Evolutionary conservation across 176 grass and related monocot species (phyloP), one percentile per base, ranked within the genome.

Genomic region (Oryza punctata): DNA sequence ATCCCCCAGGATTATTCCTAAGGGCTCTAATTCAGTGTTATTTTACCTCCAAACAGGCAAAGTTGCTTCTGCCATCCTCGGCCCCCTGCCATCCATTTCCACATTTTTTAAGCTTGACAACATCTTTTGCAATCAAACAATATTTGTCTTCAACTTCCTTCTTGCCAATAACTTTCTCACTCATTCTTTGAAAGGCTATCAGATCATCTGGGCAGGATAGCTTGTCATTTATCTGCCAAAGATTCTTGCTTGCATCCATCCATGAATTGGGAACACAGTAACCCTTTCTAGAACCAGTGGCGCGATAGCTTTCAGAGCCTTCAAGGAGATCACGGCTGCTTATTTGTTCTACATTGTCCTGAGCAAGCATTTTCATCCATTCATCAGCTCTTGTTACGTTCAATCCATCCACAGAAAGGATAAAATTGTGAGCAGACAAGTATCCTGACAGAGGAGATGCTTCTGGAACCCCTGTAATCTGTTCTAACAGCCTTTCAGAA

Each of bases 101-200:
- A 87, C 96, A 99, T 76, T 95, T 96, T 68, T 73, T 89, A 69
- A 89, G 87, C 84, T 90, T 96, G 35, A 82, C 83, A n/a, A 99
- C 91, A 83, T 99, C 96, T 83, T 90, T 90, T 72, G 93, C 91
- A 90, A 94, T 90, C 85, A 99, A 94, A 45, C 93, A 96, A 81
- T 96, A 85, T 76, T 77, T 85, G 63, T 46, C 52, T 30, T 82
- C 78, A 76, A 28, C 47, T 85, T 89, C 70, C 59, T 89, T 85
- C 86, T 79, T 70, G 19, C 25, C 50, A 76, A 27, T 77, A 35
- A 16, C 71, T 84, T 63, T 64, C 50, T n/a, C 65, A 25, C 7
- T 82, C 28, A 75, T 67, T 76, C 61, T 82, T 50, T 76, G 54
- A 72, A 96, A 98, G 59, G 72, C 65, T 47, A 78, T 33, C 64